phyloP scores from a whole-genome alignment of 2,329 filamentous ascomycete species.

The Teratosphaeria zuluensis region DNA sequence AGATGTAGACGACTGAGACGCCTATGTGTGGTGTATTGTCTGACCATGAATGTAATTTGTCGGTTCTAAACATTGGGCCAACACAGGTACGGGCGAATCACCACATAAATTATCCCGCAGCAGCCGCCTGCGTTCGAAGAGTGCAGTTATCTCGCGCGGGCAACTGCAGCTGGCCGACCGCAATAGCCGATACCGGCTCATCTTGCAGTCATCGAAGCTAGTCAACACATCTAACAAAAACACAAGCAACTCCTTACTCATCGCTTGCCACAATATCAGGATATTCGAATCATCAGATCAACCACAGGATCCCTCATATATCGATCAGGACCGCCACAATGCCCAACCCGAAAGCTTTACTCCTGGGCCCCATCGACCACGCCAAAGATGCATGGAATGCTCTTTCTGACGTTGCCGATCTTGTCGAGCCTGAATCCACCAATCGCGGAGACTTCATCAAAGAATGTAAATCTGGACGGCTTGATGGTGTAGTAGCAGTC shows the following conservation, averaged over 20 bases:
- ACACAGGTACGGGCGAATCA: not conserved
- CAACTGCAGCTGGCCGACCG: not conserved
- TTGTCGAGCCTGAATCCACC: conserved; percentile 52
- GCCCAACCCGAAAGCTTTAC: conserved; percentile 49
- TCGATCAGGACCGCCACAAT: conserved; percentile 11
- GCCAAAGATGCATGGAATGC: conserved; percentile 56
- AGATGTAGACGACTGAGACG: no score
- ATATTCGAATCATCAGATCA: not conserved
- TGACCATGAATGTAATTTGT: no score
- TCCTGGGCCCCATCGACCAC: conserved; percentile 54
- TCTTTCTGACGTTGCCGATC: conserved; percentile 53
- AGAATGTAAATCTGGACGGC: conserved; percentile 45
- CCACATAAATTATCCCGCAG: not conserved
- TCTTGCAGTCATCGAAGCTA: no score
- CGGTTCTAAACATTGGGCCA: no score
- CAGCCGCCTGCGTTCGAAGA: not conserved
- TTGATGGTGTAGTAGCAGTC: conserved; percentile 46
- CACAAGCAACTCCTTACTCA: not conserved
- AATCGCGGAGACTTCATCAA: conserved; percentile 51
- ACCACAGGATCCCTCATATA: not conserved
- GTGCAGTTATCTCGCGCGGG: not conserved
- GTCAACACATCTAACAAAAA: not conserved
- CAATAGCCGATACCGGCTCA: not conserved
- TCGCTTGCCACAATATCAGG: not conserved
- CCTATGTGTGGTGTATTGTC: no score